Evolutionary conservation across 257 asterid species (phyloP).

Genomic region (Gentiana straminea): DNA sequence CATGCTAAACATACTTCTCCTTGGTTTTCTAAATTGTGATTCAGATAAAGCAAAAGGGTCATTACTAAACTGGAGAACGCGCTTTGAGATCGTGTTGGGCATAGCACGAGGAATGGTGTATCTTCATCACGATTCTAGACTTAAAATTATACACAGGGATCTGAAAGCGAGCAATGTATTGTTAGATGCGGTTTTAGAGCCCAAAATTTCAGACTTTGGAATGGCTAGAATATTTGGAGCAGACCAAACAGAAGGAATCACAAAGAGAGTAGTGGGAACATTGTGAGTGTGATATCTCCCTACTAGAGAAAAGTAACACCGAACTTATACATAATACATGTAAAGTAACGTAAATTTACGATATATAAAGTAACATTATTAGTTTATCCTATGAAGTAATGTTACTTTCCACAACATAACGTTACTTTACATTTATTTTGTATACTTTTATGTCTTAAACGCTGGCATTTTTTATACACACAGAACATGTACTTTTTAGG

Average conservation of each 20-base stretch:
- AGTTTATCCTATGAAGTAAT: too few species aligned
- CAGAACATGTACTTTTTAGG: too few species aligned
- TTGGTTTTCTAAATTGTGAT: neutral
- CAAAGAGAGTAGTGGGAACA: slow-evolving; percentile 27
- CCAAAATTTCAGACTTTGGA: slow-evolving; percentile 37
- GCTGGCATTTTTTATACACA: too few species aligned
- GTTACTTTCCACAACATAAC: too few species aligned
- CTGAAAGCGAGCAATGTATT: slow-evolving; percentile 29
- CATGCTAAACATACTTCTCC: too few species aligned
- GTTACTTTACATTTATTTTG: too few species aligned
- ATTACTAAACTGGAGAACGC: slow-evolving; percentile 20
- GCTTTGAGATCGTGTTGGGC: slow-evolving; percentile 17
- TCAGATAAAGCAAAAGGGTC: slow-evolving; percentile 14
- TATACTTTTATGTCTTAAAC: too few species aligned
- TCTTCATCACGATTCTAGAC: slow-evolving; percentile 26
- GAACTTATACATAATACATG: neutral
- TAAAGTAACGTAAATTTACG: neutral
- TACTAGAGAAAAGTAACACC: neutral
- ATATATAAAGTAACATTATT: neutral
- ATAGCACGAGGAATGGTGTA: slow-evolving; percentile 26
- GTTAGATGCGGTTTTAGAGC: slow-evolving; percentile 19
- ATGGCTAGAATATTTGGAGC: slow-evolving; percentile 26
- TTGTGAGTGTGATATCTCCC: slow-evolving; percentile 12
- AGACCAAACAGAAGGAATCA: slow-evolving; percentile 22
- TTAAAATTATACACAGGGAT: slow-evolving; percentile 29